A percentile compares a stretch with the other conserved stretches of the same genome.
Conservation (phyloP, 2,329 filamentous ascomycete genomes). For the Falciphora oryzae region DNA sequence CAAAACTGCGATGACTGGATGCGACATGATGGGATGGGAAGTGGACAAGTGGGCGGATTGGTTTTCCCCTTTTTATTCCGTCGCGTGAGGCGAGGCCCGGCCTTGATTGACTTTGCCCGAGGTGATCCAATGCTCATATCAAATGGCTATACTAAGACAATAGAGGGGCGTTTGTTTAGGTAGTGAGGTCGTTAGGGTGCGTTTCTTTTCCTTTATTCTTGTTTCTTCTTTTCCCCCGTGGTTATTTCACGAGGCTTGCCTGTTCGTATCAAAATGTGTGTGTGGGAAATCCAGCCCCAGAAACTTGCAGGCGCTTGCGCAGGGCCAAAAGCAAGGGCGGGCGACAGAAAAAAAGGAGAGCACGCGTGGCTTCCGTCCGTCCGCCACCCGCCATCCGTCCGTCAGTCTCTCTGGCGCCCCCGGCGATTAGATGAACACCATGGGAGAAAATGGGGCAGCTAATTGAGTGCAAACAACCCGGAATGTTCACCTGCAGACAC, state of each 20-base stretch:
- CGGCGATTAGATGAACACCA: neutral
- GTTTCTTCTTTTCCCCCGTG: neutral
- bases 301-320: neutral
- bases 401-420: neutral
- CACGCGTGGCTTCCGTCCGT: neutral
- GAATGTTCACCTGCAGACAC: neutral
- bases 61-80: neutral
- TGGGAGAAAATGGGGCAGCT: neutral
- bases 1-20: neutral
- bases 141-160: neutral
- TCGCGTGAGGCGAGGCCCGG: neutral
- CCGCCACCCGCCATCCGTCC: neutral
- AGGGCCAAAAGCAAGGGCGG: neutral
- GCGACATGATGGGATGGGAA: neutral
- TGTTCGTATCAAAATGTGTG: too few species aligned
- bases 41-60: neutral
- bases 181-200: too few species aligned
- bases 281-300: neutral
- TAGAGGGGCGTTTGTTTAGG: neutral
- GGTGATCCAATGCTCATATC: too few species aligned
- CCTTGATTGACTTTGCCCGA: neutral
- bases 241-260: neutral
- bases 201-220: neutral
- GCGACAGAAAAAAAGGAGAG: neutral
- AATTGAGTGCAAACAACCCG: neutral